These are phyloP conservation scores for Ceratocystis eucalypticola DNA, from an alignment of 2,329 filamentous ascomycete genomes.

Conservation along the genomic window DNA sequence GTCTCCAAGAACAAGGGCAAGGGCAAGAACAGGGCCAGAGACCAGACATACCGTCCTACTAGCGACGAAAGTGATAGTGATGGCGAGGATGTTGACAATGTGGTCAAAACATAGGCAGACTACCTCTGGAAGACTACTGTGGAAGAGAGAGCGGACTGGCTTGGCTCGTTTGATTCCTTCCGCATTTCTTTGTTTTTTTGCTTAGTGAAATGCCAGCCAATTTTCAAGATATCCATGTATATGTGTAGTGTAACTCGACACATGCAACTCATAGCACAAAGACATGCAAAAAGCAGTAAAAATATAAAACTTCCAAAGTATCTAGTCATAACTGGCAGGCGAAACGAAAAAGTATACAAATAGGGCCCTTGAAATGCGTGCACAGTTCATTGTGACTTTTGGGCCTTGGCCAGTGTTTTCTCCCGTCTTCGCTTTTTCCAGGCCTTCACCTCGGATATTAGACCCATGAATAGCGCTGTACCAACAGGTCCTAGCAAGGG, in stretches of 20 bases:
- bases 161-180: too few species aligned
- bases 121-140: too few species aligned
- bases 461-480: constrained; percentile 73
- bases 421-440: constrained; percentile 38
- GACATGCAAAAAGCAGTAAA: background rate
- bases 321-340: background rate
- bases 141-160: too few species aligned
- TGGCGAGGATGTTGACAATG: background rate
- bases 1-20: background rate
- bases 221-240: too few species aligned
- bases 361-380: background rate
- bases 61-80: background rate
- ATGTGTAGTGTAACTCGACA: too few species aligned
- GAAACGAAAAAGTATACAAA: background rate
- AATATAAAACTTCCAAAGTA: background rate
- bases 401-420: constrained; percentile 28
- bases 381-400: constrained; percentile 26
- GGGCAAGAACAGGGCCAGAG: background rate
- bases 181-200: too few species aligned
- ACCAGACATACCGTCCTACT: background rate
- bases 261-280: too few species aligned
- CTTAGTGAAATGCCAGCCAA: too few species aligned
- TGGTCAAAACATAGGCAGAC: background rate
- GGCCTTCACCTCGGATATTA: constrained; percentile 66
- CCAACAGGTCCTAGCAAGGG: constrained; percentile 81